phyloP scores from a whole-genome alignment of 345 rosid genomes.

The Psidium guajava region DNA sequence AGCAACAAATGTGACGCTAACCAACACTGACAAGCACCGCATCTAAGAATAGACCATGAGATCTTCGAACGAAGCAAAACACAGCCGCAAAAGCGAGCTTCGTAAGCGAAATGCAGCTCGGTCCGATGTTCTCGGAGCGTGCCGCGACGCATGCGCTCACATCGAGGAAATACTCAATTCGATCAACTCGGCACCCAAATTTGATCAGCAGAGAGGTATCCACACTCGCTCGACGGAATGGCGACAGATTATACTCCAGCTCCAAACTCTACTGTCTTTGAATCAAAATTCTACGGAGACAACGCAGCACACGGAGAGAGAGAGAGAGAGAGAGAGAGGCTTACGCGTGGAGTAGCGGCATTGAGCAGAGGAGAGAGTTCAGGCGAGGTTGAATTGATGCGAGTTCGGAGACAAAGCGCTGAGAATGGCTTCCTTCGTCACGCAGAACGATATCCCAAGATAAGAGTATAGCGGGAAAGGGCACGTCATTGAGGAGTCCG shows the following conservation, averaged over 20 bases:
- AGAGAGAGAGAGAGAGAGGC: neutral
- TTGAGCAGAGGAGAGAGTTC: neutral
- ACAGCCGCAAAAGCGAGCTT: neutral
- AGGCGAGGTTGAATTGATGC: neutral
- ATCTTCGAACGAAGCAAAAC: neutral
- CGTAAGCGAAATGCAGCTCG: neutral
- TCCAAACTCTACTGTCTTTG: neutral
- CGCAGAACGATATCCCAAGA: neutral
- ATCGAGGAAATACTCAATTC: neutral
- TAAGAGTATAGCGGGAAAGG: neutral
- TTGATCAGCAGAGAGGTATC: neutral
- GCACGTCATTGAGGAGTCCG: fast-evolving
- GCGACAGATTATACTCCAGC: neutral
- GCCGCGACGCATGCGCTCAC: neutral
- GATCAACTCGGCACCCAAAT: neutral
- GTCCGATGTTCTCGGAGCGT: neutral
- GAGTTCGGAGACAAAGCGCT: neutral
- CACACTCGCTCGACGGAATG: neutral
- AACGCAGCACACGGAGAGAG: neutral
- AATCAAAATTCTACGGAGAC: neutral
- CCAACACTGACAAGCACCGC: neutral
- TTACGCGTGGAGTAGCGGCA: neutral
- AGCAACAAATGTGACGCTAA: neutral
- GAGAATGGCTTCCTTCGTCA: neutral
- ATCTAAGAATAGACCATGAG: neutral